Conservation (phyloP, 78 protist genomes). For the Dictyostelium discoideum region DNA sequence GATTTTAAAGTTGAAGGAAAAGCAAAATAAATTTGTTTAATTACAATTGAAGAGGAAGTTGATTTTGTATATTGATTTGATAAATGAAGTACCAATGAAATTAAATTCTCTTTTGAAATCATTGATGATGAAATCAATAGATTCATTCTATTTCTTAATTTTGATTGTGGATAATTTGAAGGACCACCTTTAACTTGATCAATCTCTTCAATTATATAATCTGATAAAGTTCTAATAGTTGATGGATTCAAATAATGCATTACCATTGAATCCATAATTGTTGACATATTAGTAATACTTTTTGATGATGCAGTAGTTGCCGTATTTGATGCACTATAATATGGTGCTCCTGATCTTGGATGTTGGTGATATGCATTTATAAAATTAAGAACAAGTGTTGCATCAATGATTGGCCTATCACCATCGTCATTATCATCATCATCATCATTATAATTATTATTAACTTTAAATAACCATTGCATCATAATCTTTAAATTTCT, state of each 20-base stretch:
- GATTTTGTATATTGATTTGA: slow-evolving; percentile 20
- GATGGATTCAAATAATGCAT: slow-evolving; percentile 24
- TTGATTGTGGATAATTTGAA: background rate
- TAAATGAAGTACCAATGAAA: slow-evolving; percentile 30
- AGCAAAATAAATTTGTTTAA: slow-evolving; percentile 28
- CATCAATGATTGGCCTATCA: background rate
- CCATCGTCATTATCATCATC: background rate
- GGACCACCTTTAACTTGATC: background rate
- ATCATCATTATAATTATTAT: background rate
- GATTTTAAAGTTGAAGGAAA: slow-evolving; percentile 41
- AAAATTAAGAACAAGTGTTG: slow-evolving; percentile 14
- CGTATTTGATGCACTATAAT: slow-evolving; percentile 20
- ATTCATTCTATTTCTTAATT: background rate
- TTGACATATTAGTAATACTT: background rate
- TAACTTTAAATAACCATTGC: background rate
- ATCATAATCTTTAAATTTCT: slow-evolving; percentile 20
- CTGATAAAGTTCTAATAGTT: background rate
- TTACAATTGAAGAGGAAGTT: background rate
- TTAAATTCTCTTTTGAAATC: slow-evolving; percentile 17
- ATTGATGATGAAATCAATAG: slow-evolving; percentile 11
- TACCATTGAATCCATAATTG: background rate
- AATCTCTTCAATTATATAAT: slow-evolving; percentile 41
- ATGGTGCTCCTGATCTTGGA: slow-evolving; percentile 70
- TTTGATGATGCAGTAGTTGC: background rate
- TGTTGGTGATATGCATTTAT: slow-evolving; percentile 46